phyloP scores from a whole-genome alignment of 495 filamentous ascomycete genomes.

The Opeltia flavorubescens region DNA sequence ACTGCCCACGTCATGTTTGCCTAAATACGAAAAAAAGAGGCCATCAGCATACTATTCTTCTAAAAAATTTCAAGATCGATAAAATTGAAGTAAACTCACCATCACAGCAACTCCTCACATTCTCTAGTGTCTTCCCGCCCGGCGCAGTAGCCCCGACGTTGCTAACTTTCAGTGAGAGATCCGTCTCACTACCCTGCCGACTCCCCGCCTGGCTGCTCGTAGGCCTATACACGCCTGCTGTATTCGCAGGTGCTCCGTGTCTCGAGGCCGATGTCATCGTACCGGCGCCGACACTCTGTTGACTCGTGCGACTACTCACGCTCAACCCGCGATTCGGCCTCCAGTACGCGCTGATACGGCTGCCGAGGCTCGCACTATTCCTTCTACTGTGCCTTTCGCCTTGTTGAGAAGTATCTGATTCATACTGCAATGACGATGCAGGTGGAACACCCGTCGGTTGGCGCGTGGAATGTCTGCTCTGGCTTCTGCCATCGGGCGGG shows the following conservation, averaged over 20 bases:
- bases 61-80: conserved; percentile 5
- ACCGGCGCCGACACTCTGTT: not conserved
- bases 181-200: conserved; percentile 45
- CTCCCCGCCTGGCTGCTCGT: not conserved
- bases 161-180: conserved; percentile 53
- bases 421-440: not conserved
- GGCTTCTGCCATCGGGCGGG: conserved; percentile 10
- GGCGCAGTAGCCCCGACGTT: conserved; percentile 36
- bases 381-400: not conserved
- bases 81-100: conserved; percentile 40
- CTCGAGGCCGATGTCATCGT: not conserved
- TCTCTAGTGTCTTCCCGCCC: conserved; percentile 44
- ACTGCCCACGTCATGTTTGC: conserved; percentile 46
- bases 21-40: conserved; percentile 26
- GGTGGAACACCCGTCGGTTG: conserved; percentile 26
- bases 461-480: conserved; percentile 18
- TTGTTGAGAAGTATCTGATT: not conserved
- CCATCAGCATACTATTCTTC: conserved; percentile 6
- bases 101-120: conserved; percentile 94
- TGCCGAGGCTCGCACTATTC: not conserved
- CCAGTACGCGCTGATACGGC: not conserved
- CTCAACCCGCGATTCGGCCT: not conserved
- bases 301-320: not conserved
- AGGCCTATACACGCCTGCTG: not conserved
- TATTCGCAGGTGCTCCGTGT: not conserved